Evolutionary conservation across 768 basidiomycete genomes (phyloP), one percentile per base, ranked within the genome.

Genomic region (Sutorius australiensis): DNA sequence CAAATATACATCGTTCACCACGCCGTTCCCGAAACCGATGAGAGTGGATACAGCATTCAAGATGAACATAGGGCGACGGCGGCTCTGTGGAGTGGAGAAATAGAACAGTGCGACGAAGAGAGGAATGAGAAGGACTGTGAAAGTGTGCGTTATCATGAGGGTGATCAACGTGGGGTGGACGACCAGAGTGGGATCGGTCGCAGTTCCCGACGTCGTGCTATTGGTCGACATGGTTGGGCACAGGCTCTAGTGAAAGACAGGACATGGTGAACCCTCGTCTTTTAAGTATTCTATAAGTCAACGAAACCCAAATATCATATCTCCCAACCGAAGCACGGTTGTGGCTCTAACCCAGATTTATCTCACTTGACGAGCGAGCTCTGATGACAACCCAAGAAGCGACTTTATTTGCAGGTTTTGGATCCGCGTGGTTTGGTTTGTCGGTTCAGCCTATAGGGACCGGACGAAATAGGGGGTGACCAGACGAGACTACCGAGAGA

Each of bases 91-190:
- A 4, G 52, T 61, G 12, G 63, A 64, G n/a, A 65, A 64, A 39
- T 64, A 64, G 34, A 63, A 63, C 30, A 65, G 33, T 6, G 56
- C 43, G 5, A 57, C 37, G 19, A 48, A 10, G 12, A 65, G 61
- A 37, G 64, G 65, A 11, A 64, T 3, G 3, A 63, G 56, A 16
- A 68, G 47, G 0, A 54, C 33, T 13, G 58, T 37, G 50, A 66
- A 63, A 0, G 63, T 53, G 32, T 63, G 59, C 4, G 58, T 37
- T 41, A 68, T 55, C 50, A 70, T 57, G n/a, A 68, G 21, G 41
- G 56, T 48, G 8, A 52, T 53, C 10, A 68, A 19, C 10, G 54
- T 38, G 13, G 60, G 57, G 21, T 55, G 53, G 9, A 47, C 9
- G 14, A 58, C 49, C 28, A 6, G 13, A 8, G 5, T n/a, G 17